phyloP scores from a whole-genome alignment of 495 filamentous ascomycete genomes.

The Platismatia glauca region DNA sequence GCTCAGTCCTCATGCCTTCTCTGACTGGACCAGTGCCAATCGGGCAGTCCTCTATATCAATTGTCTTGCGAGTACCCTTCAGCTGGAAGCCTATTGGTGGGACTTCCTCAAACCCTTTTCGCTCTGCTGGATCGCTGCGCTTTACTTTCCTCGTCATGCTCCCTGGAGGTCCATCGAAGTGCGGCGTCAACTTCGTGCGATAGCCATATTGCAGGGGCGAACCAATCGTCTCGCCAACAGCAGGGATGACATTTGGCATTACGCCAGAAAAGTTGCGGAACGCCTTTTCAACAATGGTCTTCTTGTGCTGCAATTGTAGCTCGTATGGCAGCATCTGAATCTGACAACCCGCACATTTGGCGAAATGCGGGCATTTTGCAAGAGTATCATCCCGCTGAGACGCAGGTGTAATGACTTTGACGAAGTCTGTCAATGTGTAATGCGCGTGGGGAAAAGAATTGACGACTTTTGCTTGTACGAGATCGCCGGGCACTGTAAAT shows the following conservation, averaged over 20 bases:
- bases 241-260: constrained; percentile 63
- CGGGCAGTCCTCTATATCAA: constrained; percentile 97
- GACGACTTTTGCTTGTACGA: constrained; percentile 67
- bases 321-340: constrained; percentile 93
- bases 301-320: constrained; percentile 78
- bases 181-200: constrained; percentile 91
- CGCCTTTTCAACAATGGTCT: constrained; percentile 78
- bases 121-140: constrained; percentile 21
- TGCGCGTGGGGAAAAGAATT: constrained; percentile 49
- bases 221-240: constrained; percentile 74
- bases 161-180: constrained; percentile 67
- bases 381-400: constrained; percentile 65
- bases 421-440: constrained; percentile 70
- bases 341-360: constrained; percentile 83
- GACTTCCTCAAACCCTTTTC: constrained; percentile 40
- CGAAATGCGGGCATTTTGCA: constrained; percentile 77
- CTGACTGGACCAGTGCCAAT: constrained; percentile 82
- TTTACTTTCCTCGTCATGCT: constrained; percentile 35
- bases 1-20: constrained; percentile 62
- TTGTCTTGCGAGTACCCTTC: constrained; percentile 59
- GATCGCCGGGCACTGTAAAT: constrained; percentile 80
- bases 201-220: constrained; percentile 87
- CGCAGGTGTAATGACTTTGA: constrained; percentile 66
- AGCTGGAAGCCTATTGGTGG: constrained; percentile 87
- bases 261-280: constrained; percentile 84